Conservation (phyloP, 495 filamentous ascomycete genomes). For the Daldinia childiae region DNA sequence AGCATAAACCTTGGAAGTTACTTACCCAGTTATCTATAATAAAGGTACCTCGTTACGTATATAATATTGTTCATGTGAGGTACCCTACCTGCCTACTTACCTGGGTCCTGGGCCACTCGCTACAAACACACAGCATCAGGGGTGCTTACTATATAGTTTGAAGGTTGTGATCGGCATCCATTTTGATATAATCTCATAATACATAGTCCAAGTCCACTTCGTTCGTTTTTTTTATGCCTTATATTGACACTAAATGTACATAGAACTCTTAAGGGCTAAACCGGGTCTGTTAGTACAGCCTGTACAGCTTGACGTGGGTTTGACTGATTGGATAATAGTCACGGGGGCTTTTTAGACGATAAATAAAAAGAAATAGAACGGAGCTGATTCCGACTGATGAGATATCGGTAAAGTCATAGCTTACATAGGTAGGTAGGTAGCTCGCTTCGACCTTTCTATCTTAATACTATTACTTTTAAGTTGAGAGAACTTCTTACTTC, state of each 20-base stretch:
- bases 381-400: too few species aligned
- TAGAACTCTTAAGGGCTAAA: background rate
- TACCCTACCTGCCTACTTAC: too few species aligned
- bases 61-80: too few species aligned
- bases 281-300: background rate
- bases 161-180: background rate
- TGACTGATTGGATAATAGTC: background rate
- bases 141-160: background rate
- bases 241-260: background rate
- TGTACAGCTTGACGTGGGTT: background rate
- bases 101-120: too few species aligned
- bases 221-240: background rate
- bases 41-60: too few species aligned
- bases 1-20: too few species aligned
- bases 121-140: too few species aligned
- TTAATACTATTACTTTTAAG: background rate
- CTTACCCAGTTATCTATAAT: too few species aligned
- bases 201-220: background rate
- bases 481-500: background rate
- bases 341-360: too few species aligned
- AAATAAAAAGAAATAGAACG: too few species aligned
- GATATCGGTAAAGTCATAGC: too few species aligned
- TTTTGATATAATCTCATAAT: background rate
- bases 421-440: background rate
- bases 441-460: background rate